Conservation (phyloP, 139 green algal species). For the Desmodesmus armatus region DNA sequence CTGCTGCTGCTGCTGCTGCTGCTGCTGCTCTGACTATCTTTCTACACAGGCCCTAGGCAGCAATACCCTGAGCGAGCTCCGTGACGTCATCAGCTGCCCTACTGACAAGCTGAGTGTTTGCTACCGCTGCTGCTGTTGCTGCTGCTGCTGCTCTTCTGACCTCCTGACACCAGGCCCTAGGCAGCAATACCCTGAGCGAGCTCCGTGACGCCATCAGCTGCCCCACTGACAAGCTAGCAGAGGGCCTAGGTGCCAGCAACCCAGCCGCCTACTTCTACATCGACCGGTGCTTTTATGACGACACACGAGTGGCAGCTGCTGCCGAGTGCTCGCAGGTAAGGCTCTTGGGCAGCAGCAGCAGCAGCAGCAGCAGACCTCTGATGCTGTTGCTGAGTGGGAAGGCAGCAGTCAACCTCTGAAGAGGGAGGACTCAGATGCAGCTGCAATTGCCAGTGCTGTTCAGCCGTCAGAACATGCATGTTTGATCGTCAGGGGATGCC, state of each 20-base stretch:
- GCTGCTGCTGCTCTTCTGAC: neutral
- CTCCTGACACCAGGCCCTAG: neutral
- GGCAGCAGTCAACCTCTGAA: no score
- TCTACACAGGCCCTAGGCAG: no score
- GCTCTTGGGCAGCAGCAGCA: no score
- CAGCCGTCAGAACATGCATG: no score
- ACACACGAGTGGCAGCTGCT: neutral
- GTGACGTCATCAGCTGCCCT: slow-evolving; percentile 8
- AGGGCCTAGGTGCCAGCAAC: neutral
- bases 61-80: neutral
- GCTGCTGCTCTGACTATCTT: neutral
- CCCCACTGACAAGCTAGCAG: neutral
- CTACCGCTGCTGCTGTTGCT: neutral
- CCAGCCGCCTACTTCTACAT: slow-evolving; percentile 16
- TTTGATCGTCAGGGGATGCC: no score
- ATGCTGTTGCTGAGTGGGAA: no score
- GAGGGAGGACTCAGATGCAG: no score
- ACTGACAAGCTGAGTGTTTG: neutral
- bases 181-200: neutral
- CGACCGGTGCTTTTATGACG: slow-evolving; percentile 17
- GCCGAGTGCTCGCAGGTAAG: slow-evolving; percentile 6
- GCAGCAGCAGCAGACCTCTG: no score
- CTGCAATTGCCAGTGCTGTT: no score
- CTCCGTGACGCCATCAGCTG: slow-evolving; percentile 10
- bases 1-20: slow-evolving; percentile 12